phyloP scores from a whole-genome alignment of 352 stramenopile genomes.

The Globisporangium cederbergense region DNA sequence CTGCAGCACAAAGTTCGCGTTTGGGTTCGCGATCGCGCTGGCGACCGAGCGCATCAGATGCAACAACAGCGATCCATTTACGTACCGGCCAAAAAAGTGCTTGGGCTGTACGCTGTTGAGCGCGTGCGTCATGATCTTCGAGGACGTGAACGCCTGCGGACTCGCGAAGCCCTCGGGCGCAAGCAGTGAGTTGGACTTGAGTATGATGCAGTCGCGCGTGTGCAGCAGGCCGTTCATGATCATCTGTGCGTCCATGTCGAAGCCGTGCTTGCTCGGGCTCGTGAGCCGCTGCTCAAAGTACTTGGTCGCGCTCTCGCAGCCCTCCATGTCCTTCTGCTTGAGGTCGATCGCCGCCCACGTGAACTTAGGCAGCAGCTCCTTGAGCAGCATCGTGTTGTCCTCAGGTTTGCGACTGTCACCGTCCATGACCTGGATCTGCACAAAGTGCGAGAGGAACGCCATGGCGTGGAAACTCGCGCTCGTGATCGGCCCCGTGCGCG shows the following conservation, averaged over 20 bases:
- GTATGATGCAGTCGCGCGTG: conserved; percentile 49
- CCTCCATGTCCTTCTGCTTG: conserved; percentile 79
- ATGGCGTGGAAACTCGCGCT: conserved; percentile 38
- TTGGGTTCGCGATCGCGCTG: conserved; percentile 27
- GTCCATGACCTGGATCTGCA: conserved; percentile 41
- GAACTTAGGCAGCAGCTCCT: conserved; percentile 47
- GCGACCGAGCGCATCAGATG: conserved; percentile 50
- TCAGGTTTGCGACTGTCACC: conserved; percentile 15
- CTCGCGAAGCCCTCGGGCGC: conserved; percentile 24
- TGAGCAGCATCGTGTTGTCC: conserved; percentile 39
- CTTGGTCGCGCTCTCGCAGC: conserved; percentile 48
- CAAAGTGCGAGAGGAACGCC: conserved; percentile 47
- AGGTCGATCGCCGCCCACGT: conserved; percentile 73
- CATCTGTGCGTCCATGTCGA: conserved; percentile 50
- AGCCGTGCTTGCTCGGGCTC: conserved; percentile 27
- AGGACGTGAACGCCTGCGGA: conserved; percentile 43
- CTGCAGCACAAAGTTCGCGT: conserved; percentile 46
- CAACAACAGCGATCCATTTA: conserved; percentile 51
- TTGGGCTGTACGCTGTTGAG: conserved; percentile 46
- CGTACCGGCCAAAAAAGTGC: conserved; percentile 58
- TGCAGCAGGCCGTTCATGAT: conserved; percentile 37
- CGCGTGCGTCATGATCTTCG: conserved; percentile 56
- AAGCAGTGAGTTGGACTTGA: conserved; percentile 54
- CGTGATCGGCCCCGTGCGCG: conserved; percentile 32
- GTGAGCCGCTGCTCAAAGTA: conserved; percentile 72